phyloP scores from a whole-genome alignment of 257 asterid species.

The Jasminum sambac region DNA sequence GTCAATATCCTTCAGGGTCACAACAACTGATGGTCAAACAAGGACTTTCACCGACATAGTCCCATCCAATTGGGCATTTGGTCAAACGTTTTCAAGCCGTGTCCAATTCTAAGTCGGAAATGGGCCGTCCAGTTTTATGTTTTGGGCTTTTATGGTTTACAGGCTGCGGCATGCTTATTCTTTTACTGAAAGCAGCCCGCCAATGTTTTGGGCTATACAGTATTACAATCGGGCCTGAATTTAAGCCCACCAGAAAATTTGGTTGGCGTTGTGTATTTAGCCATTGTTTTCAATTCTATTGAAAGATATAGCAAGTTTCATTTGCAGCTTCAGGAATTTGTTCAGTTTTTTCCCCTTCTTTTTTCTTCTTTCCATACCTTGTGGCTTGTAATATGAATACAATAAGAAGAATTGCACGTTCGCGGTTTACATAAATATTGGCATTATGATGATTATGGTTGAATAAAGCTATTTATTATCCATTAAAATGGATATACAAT shows the following conservation, averaged over 20 bases:
- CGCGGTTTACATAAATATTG: neutral
- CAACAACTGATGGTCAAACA: conserved; percentile 68
- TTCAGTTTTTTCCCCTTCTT: neutral
- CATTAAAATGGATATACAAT: no score
- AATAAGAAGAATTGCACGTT: conserved; percentile 1
- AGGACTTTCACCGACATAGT: conserved; percentile 47
- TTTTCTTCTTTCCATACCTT: conserved; percentile 6
- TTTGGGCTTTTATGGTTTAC: conserved; percentile 15
- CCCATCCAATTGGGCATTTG: conserved; percentile 77
- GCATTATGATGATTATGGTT: neutral
- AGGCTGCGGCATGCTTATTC: conserved; percentile 80
- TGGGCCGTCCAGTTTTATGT: conserved; percentile 28
- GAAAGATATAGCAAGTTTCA: neutral
- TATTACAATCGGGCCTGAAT: conserved; percentile 6
- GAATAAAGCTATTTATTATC: no score
- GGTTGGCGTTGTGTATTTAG: conserved; percentile 17
- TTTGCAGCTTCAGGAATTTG: conserved; percentile 21
- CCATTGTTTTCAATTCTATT: conserved; percentile 14
- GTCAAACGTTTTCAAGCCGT: conserved; percentile 57
- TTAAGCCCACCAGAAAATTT: neutral
- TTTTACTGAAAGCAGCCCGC: conserved; percentile 84
- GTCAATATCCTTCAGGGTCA: conserved; percentile 68
- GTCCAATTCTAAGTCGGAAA: conserved; percentile 46
- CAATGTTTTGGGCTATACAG: conserved; percentile 20
- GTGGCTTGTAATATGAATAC: conserved; percentile 40